Evolutionary conservation across 1,139 yeast genomes (phyloP).

Genomic region (Barnettozyma hawaiiensis): DNA sequence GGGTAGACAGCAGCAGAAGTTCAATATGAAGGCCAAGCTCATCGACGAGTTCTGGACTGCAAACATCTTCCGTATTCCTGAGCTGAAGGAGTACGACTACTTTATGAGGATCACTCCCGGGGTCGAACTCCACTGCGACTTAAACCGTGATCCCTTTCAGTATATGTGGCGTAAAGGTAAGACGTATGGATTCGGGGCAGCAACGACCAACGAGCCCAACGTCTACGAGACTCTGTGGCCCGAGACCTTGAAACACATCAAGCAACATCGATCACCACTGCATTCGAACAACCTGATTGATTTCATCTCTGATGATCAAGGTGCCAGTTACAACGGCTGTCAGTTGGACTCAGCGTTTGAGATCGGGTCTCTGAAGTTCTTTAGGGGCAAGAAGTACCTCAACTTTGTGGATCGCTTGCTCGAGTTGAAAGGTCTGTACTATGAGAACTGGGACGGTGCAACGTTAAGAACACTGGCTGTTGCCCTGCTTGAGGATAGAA

Average conservation of each 20-base stretch:
- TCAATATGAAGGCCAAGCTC: conserved; percentile 38
- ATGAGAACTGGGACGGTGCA: conserved; percentile 63
- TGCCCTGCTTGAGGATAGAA: conserved; percentile 40
- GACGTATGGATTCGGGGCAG: conserved; percentile 60
- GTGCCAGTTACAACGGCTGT: conserved; percentile 49
- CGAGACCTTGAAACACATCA: conserved; percentile 45
- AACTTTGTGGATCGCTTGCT: conserved; percentile 45
- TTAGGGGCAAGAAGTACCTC: conserved; percentile 44
- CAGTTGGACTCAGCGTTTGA: conserved; percentile 59
- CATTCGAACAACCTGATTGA: conserved; percentile 43
- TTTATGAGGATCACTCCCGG: conserved; percentile 77
- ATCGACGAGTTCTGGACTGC: conserved; percentile 93
- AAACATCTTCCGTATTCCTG: conserved; percentile 60
- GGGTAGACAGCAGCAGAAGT: conserved; percentile 3
- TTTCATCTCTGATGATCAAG: conserved; percentile 50
- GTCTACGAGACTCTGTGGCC: conserved; percentile 60
- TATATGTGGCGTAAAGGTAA: conserved; percentile 55
- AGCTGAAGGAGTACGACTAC: conserved; percentile 52
- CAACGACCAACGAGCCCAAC: conserved; percentile 48
- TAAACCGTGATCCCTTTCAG: conserved; percentile 58
- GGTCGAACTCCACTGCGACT: conserved; percentile 54
- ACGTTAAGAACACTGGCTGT: conserved; percentile 57
- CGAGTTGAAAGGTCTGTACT: conserved; percentile 49
- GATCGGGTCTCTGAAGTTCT: conserved; percentile 48
- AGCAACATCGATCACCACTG: conserved; percentile 39